Base-by-base conservation (phyloP, 768 basidiomycete species). In the Russula griseocarnosa region DNA sequence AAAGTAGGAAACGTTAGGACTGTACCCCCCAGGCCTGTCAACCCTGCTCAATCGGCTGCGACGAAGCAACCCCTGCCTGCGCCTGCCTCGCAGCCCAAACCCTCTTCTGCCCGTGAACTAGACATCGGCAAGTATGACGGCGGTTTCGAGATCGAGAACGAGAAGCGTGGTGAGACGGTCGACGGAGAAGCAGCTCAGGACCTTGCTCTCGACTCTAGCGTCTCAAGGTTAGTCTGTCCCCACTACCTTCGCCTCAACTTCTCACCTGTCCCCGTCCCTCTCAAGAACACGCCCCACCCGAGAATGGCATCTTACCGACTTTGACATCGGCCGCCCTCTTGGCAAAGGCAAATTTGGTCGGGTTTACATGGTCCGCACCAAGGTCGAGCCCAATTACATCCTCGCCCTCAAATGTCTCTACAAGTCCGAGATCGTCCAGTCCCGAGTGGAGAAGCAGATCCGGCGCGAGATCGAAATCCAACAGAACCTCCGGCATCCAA, bases 311-410 rank as follows among this genome's bases (percentile, higher is more conserved):
- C 79, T 98, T 5, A 83, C 84, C 63, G 82, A 86, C 59, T 97
- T 99, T 70, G 93, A 97, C 67, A 96, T 98, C 71, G 96, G 97
- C 20, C 85, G 94, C 13, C 94, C 94, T 3, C 82, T 99, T 1
- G 97, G 97, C n/a, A 98, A 98, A 74, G 97, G 97, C 52, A 98
- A 98, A 78, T 99, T 98, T 70, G 97, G 97, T 1, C 90, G 94
- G 3, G 97, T 99, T 28, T 98, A 99, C 79, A 95, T 98, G 88
- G 94, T 96, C 51, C 86, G 95, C 56, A 98, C 96, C 22, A 96
- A 95, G 74, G 74, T 79, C 64, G 83, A 87, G 63, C 93, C 94
- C 1, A 84, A 87, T 64, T 98, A 91, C 79, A 96, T 98, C 73
- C 85, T 98, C 70, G 96, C 96, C 26, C 86, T 98, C 76, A 98